These are phyloP conservation scores for Gaeumannomyces sp. DNA, from an alignment of 2,329 filamentous ascomycete species.

Conservation along the genomic window DNA sequence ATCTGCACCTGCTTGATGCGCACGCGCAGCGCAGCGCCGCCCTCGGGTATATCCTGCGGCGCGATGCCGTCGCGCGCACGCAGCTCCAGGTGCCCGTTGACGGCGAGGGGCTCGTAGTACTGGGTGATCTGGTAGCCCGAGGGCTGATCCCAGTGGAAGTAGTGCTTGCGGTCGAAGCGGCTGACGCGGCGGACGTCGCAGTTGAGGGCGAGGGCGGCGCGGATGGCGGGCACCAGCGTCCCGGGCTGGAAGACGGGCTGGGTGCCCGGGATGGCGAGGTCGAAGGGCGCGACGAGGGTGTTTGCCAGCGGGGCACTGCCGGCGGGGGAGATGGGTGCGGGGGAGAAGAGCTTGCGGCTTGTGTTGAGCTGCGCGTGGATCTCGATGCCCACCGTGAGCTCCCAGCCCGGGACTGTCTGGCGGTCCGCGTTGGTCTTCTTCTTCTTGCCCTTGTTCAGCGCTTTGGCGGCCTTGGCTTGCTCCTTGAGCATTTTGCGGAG, in stretches of 20 bases:
- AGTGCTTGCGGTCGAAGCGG: conserved; percentile 93
- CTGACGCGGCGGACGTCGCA: conserved; percentile 73
- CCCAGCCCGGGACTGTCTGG: conserved; percentile 66
- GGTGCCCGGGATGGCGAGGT: conserved; percentile 80
- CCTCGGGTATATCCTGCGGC: conserved; percentile 59
- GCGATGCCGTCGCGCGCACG: conserved; percentile 73
- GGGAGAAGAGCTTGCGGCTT: conserved; percentile 80
- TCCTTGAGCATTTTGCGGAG: conserved; percentile 69
- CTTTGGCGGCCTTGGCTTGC: conserved; percentile 48
- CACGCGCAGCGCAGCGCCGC: conserved; percentile 45
- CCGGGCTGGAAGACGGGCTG: conserved; percentile 81
- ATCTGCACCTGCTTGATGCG: conserved; percentile 93
- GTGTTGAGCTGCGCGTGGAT: conserved; percentile 96
- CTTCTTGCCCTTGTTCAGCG: conserved; percentile 34
- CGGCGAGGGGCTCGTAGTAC: conserved; percentile 72
- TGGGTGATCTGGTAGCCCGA: conserved; percentile 97
- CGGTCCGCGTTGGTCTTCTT: conserved; percentile 39
- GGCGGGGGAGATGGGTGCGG: conserved; percentile 38
- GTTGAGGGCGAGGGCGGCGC: conserved; percentile 77
- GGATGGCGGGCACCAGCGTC: conserved; percentile 80
- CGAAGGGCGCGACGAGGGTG: conserved; percentile 81
- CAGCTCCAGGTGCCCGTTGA: conserved; percentile 66
- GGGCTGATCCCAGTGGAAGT: conserved; percentile 98
- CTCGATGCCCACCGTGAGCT: conserved; percentile 92
- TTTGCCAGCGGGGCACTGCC: conserved; percentile 51